phyloP scores from a whole-genome alignment of 2,329 filamentous ascomycete genomes.

The Epichloe aotearoae region DNA sequence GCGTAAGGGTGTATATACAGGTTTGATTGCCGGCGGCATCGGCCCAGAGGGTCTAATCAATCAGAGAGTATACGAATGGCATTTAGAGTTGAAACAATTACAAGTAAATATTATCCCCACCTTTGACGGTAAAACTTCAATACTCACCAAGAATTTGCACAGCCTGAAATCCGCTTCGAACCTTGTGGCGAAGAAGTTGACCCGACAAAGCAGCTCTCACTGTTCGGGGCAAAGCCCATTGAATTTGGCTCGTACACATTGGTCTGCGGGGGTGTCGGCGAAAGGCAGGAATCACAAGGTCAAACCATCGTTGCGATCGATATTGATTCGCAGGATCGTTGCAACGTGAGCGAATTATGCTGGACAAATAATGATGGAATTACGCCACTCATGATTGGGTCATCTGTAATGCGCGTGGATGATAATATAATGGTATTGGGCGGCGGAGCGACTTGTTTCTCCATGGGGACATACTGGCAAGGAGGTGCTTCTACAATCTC shows the following conservation, averaged over 20 bases:
- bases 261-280: slow-evolving; percentile 22
- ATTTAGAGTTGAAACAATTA: neutral
- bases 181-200: neutral
- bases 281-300: slow-evolving; percentile 14
- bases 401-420: slow-evolving; percentile 37
- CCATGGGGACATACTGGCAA: slow-evolving; percentile 81
- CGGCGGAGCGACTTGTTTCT: slow-evolving; percentile 80
- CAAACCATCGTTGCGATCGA: slow-evolving; percentile 15
- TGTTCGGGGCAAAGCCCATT: slow-evolving; percentile 20
- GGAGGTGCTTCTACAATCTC: slow-evolving; percentile 37
- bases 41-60: slow-evolving; percentile 47
- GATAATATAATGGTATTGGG: slow-evolving; percentile 51
- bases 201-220: slow-evolving; percentile 9
- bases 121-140: neutral
- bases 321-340: slow-evolving; percentile 22
- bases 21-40: slow-evolving; percentile 63
- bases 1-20: slow-evolving; percentile 28
- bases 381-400: slow-evolving; percentile 57
- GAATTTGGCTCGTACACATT: slow-evolving; percentile 11
- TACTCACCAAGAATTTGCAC: neutral
- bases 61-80: slow-evolving; percentile 53
- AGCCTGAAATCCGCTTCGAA: slow-evolving; percentile 18
- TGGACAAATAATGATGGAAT: slow-evolving; percentile 1
- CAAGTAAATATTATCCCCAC: neutral
- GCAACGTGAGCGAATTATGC: slow-evolving; percentile 4